Conservation (phyloP, 805 yeast species). For the Allodekkera sacchari region DNA sequence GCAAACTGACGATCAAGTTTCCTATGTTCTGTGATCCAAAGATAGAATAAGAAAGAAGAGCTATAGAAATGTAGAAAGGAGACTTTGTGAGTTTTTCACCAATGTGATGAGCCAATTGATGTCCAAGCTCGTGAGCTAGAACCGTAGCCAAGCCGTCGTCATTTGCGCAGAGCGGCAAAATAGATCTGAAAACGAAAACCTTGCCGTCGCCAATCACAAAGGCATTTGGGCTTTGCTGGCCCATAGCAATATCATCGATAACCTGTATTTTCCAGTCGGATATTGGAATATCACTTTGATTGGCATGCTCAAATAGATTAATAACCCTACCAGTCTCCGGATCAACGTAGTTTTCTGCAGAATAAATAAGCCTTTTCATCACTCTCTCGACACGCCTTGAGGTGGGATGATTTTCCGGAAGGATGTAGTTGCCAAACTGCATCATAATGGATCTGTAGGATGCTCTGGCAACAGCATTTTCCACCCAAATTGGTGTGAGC, state of each 20-base stretch:
- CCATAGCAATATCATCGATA: conserved; percentile 45
- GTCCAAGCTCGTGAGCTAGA: conserved; percentile 87
- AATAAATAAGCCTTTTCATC: conserved; percentile 55
- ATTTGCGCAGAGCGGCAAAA: conserved; percentile 66
- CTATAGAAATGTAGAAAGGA: conserved; percentile 57
- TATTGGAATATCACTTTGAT: conserved; percentile 18
- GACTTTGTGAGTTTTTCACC: conserved; percentile 73
- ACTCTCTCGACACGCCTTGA: conserved; percentile 48
- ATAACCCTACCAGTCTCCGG: conserved; percentile 22
- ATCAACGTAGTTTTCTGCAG: conserved; percentile 37
- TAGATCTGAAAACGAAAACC: conserved; percentile 79
- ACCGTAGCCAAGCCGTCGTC: conserved; percentile 96
- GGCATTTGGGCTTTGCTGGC: conserved; percentile 85
- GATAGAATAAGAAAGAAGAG: conserved; percentile 45
- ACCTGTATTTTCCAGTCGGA: conserved; percentile 76
- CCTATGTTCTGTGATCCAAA: conserved; percentile 52
- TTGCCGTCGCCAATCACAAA: conserved; percentile 95
- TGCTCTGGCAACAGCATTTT: conserved; percentile 50
- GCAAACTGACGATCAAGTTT: conserved; percentile 43
- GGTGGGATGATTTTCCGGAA: conserved; percentile 59
- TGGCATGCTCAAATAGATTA: conserved; percentile 18
- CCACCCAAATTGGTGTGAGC: conserved; percentile 62
- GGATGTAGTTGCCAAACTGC: conserved; percentile 42
- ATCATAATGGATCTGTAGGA: conserved; percentile 53
- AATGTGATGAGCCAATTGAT: conserved; percentile 87